A percentile compares a stretch with the other conserved stretches of the same genome.
phyloP scores from a whole-genome alignment of 305 asterid genomes.

The Fraxinus baroniana region DNA sequence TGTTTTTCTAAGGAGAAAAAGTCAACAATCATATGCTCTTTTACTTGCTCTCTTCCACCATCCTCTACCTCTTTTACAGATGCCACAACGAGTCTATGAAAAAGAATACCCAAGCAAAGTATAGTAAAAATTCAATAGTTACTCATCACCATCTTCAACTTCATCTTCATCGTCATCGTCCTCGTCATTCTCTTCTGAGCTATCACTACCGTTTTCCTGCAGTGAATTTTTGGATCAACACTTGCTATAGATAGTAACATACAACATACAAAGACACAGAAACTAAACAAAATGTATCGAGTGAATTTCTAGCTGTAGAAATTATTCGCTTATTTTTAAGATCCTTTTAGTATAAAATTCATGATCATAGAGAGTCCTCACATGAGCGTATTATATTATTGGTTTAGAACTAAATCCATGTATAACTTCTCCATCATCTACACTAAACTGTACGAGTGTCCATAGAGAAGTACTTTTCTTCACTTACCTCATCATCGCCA shows the following conservation, averaged over 20 bases:
- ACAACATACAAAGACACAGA: not conserved
- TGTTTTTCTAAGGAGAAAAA: not conserved
- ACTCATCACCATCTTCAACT: not conserved
- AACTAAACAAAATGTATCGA: not conserved
- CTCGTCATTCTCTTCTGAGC: not conserved
- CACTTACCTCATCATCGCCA: conserved; percentile 9
- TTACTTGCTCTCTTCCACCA: not conserved
- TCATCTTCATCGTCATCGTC: not conserved
- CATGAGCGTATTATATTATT: not conserved
- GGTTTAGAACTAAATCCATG: not conserved
- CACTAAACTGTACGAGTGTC: not conserved
- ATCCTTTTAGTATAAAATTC: not conserved
- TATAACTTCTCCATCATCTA: not conserved
- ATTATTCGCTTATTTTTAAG: not conserved
- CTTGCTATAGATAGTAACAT: not conserved
- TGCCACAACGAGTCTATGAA: not conserved
- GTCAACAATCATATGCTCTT: not conserved
- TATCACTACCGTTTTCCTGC: conserved; percentile 1
- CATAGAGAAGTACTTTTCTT: not conserved
- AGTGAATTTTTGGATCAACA: not conserved
- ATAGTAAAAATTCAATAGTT: not conserved
- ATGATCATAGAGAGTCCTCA: not conserved
- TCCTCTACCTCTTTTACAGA: not conserved
- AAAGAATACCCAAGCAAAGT: not conserved
- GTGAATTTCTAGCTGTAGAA: not conserved